A percentile compares a stretch with the other conserved stretches of the same genome.
Conservation (phyloP, 345 rosid species). For the Nephelium lappaceum region DNA sequence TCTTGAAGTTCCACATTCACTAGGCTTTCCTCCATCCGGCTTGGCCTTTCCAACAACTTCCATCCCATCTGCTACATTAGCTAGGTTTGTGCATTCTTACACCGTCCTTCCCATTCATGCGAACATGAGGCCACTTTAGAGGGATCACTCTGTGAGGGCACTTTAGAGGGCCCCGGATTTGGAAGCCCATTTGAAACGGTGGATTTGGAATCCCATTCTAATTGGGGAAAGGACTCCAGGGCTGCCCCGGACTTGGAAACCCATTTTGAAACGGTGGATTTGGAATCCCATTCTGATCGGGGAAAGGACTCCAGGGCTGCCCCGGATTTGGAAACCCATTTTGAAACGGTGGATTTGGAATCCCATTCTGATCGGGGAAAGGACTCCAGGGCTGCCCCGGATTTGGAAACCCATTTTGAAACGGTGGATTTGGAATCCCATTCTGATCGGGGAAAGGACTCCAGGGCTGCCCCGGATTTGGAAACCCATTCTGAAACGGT, state of each 20-base stretch:
- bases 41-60: conserved; percentile 28
- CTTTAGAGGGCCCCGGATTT: conserved; percentile 39
- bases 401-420: conserved; percentile 36
- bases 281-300: conserved; percentile 35
- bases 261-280: conserved; percentile 36
- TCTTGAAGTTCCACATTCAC: conserved; percentile 25
- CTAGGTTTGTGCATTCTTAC: conserved; percentile 24
- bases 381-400: too few relatives aligned
- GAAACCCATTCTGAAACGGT: too few relatives aligned
- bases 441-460: conserved; percentile 28
- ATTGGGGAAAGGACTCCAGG: conserved; percentile 27
- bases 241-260: conserved; percentile 33
- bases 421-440: conserved; percentile 35
- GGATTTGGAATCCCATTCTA: conserved; percentile 37
- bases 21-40: conserved; percentile 28
- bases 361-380: too few relatives aligned
- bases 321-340: conserved; percentile 41
- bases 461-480: conserved; percentile 31
- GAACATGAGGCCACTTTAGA: conserved; percentile 37
- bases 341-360: conserved; percentile 34
- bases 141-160: conserved; percentile 30
- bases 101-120: conserved; percentile 26
- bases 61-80: conserved; percentile 24
- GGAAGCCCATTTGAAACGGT: conserved; percentile 34
- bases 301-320: too few relatives aligned